These are phyloP conservation scores for Sordaria brevicollis DNA, from an alignment of 495 filamentous ascomycete genomes.

Conservation along the genomic window DNA sequence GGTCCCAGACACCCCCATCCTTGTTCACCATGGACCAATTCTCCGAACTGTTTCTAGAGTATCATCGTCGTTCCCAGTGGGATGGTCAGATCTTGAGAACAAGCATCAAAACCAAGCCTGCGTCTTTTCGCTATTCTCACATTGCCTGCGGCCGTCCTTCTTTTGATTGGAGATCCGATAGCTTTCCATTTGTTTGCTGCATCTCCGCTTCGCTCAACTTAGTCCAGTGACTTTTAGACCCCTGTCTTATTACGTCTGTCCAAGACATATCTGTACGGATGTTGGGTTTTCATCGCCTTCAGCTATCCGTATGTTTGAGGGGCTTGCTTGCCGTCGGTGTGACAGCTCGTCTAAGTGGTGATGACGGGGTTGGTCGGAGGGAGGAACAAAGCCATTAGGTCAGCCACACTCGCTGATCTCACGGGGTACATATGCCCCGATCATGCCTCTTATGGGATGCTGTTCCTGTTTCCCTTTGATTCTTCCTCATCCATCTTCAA, in stretches of 20 bases:
- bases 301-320: neutral
- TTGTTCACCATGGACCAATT: neutral
- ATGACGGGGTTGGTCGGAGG: neutral
- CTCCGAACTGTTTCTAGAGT: neutral
- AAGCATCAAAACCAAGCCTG: neutral
- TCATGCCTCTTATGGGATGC: neutral
- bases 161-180: neutral
- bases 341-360: neutral
- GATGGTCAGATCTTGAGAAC: neutral
- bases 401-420: neutral
- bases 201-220: neutral
- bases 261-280: constrained; percentile 1
- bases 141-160: neutral
- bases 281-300: neutral
- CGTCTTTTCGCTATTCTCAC: neutral
- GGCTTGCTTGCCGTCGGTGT: neutral
- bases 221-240: neutral
- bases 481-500: neutral
- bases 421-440: neutral
- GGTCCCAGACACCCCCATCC: neutral
- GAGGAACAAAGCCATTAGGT: neutral
- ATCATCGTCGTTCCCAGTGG: neutral
- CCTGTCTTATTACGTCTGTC: constrained; percentile 8
- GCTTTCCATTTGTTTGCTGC: neutral
- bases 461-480: neutral